Conservation (phyloP, 371 early-diverging fungal species). For the Zopfochytrium polystomum region DNA sequence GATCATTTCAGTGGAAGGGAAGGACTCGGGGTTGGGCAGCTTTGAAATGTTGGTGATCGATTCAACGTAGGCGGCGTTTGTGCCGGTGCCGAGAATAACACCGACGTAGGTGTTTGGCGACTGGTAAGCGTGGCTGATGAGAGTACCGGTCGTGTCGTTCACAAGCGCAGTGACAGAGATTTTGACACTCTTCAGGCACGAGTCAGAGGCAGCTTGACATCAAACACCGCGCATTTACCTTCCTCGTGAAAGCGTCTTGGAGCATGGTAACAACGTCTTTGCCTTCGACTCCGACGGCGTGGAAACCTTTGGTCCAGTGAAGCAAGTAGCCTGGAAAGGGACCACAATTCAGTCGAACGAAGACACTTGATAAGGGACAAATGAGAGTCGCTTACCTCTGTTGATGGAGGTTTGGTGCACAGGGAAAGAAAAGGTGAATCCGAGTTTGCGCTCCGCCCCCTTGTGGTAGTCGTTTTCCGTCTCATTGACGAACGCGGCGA, state of each 20-base stretch:
- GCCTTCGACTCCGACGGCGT: conserved; percentile 71
- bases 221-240: too few relatives aligned
- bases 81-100: conserved; percentile 93
- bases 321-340: conserved; percentile 62
- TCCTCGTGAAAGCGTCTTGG: conserved; percentile 78
- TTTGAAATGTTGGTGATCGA: conserved; percentile 67
- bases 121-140: conserved; percentile 82
- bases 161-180: conserved; percentile 84
- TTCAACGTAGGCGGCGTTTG: conserved; percentile 94
- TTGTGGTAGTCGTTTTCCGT: conserved; percentile 1
- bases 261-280: conserved; percentile 84
- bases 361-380: too few relatives aligned
- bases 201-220: too few relatives aligned
- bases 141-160: conserved; percentile 95
- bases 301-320: conserved; percentile 93
- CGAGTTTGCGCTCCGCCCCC: conserved; percentile 42
- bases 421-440: conserved; percentile 94
- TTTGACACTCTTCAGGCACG: conserved; percentile 48
- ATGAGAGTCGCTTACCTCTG: conserved; percentile 10
- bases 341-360: too few relatives aligned
- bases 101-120: conserved; percentile 80
- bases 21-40: conserved; percentile 51
- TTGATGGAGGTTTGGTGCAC: conserved; percentile 69
- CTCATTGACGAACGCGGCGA: conserved; percentile 59
- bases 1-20: conserved; percentile 74